These are phyloP conservation scores for Helicocarpus griseus DNA, from an alignment of 2,329 filamentous ascomycete genomes.

Conservation along the genomic window DNA sequence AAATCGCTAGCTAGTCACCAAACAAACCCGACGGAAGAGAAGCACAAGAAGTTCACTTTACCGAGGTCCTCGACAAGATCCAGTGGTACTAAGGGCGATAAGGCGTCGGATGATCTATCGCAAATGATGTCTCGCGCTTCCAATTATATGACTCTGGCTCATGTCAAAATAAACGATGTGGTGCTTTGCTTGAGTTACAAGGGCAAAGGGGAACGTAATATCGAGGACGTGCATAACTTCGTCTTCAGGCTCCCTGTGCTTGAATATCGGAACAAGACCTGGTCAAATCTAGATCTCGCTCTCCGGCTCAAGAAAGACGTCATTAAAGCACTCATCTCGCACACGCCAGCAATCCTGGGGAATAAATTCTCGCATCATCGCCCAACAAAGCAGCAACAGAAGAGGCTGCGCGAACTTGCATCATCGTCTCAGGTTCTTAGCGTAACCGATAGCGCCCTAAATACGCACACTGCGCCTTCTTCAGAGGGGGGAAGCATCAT, in stretches of 20 bases:
- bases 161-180: conserved; percentile 90
- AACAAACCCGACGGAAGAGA: conserved; percentile 26
- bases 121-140: conserved; percentile 95
- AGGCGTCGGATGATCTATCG: conserved; percentile 75
- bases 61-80: conserved; percentile 35
- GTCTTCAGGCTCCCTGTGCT: conserved; percentile 91
- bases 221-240: conserved; percentile 95
- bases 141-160: conserved; percentile 94
- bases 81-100: conserved; percentile 40
- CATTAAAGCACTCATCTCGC: conserved; percentile 84
- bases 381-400: conserved; percentile 69
- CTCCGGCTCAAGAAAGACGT: conserved; percentile 90
- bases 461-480: conserved; percentile 4
- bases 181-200: conserved; percentile 95
- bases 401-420: conserved; percentile 72
- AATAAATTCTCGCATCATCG: conserved; percentile 93
- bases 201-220: conserved; percentile 86
- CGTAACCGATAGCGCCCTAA: conserved; percentile 19
- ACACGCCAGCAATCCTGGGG: conserved; percentile 90
- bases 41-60: conserved; percentile 40
- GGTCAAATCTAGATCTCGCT: conserved; percentile 93
- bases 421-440: conserved; percentile 59
- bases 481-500: conserved; percentile 22
- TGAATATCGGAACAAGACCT: conserved; percentile 97
- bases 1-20: conserved; percentile 25